phyloP scores from a whole-genome alignment of 2,329 filamentous ascomycete species.

The Albophoma yamanashiensis region DNA sequence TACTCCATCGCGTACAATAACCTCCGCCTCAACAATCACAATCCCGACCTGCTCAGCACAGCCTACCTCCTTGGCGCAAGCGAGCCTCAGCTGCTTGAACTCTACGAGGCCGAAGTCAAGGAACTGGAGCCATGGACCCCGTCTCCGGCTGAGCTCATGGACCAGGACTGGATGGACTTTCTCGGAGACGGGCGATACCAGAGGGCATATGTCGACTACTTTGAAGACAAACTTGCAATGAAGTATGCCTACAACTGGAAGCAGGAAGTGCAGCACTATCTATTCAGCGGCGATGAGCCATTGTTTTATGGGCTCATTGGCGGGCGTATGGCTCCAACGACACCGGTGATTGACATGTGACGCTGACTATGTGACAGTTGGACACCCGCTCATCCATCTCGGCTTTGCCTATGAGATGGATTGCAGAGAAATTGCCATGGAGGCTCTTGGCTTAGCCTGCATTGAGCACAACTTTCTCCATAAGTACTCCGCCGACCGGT shows the following conservation, averaged over 20 bases:
- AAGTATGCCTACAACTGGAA: slow-evolving; percentile 75
- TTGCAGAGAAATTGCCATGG: slow-evolving; percentile 77
- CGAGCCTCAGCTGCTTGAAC: slow-evolving; percentile 58
- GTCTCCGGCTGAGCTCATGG: slow-evolving; percentile 73
- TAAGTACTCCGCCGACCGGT: slow-evolving; percentile 60
- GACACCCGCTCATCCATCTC: slow-evolving; percentile 86
- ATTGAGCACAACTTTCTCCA: slow-evolving; percentile 49
- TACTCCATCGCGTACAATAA: slow-evolving; percentile 73
- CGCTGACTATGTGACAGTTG: slow-evolving; percentile 43
- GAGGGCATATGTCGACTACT: slow-evolving; percentile 86
- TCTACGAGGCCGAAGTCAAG: slow-evolving; percentile 70
- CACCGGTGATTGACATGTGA: neutral
- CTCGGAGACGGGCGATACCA: slow-evolving; percentile 74
- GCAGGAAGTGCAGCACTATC: slow-evolving; percentile 60
- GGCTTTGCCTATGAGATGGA: slow-evolving; percentile 89
- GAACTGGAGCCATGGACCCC: slow-evolving; percentile 70
- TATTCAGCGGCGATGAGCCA: slow-evolving; percentile 65
- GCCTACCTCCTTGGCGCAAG: slow-evolving; percentile 77
- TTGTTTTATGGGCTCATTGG: slow-evolving; percentile 71
- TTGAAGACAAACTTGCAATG: slow-evolving; percentile 78
- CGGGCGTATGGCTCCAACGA: slow-evolving; percentile 48
- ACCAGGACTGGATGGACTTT: slow-evolving; percentile 78
- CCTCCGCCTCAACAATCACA: slow-evolving; percentile 70
- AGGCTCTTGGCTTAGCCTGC: slow-evolving; percentile 64
- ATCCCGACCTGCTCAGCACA: slow-evolving; percentile 71